Evolutionary conservation across 257 asterid species (phyloP).

Genomic region (Ajuga chamaepitys): DNA sequence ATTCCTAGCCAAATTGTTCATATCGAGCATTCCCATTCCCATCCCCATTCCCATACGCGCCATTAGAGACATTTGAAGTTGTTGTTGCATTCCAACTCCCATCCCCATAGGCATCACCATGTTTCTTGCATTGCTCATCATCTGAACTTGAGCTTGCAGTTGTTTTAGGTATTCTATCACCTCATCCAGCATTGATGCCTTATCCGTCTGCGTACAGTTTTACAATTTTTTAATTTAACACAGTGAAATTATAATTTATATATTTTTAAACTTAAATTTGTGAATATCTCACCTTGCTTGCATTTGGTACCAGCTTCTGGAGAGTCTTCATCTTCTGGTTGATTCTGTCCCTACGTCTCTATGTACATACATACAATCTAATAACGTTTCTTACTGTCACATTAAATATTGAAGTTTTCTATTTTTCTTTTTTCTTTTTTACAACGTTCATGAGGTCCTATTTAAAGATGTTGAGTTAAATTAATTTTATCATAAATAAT

Average conservation of each 20-base stretch:
- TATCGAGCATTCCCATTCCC: slow-evolving; percentile 40
- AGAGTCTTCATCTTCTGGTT: slow-evolving; percentile 76
- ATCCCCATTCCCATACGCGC: slow-evolving; percentile 70
- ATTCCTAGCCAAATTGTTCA: slow-evolving; percentile 25
- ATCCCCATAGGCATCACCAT: slow-evolving; percentile 50
- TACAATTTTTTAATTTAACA: background rate
- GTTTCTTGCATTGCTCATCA: slow-evolving; percentile 44
- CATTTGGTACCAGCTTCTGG: slow-evolving; percentile 74
- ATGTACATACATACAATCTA: too few species aligned
- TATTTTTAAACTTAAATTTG: too few species aligned
- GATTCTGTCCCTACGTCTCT: slow-evolving; percentile 74
- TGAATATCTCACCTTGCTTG: slow-evolving; percentile 46
- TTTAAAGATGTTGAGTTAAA: too few species aligned
- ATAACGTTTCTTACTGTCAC: background rate
- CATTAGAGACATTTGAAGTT: slow-evolving; percentile 52
- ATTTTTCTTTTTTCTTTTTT: too few species aligned
- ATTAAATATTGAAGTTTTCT: too few species aligned
- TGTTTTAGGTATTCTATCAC: slow-evolving; percentile 61
- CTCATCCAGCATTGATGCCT: slow-evolving; percentile 77
- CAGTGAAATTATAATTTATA: too few species aligned
- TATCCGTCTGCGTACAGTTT: slow-evolving; percentile 42
- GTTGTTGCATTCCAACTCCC: too few species aligned
- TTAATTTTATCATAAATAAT: too few species aligned
- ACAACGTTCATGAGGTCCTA: too few species aligned
- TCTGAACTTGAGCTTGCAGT: slow-evolving; percentile 56